phyloP scores from a whole-genome alignment of 352 stramenopile genomes.

The Phytophthora citrophthora region DNA sequence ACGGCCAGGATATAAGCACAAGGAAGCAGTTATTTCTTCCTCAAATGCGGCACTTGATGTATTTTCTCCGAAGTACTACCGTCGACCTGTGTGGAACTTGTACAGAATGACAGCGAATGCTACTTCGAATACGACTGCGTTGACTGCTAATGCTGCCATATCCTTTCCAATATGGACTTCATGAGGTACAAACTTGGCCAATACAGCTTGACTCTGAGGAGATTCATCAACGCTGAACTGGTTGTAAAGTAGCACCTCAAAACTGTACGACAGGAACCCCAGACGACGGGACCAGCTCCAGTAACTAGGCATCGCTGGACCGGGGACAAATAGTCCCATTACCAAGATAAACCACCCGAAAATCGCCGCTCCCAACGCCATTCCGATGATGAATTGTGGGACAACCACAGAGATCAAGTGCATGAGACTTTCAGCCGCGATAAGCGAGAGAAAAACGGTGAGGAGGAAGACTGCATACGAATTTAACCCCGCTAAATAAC shows the following conservation, averaged over 20 bases:
- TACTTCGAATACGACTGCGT: slow-evolving; percentile 40
- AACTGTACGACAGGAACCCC: slow-evolving; percentile 83
- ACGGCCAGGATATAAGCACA: too few species aligned
- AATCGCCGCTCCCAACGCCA: slow-evolving; percentile 69
- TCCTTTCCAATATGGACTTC: slow-evolving; percentile 44
- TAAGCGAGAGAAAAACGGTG: slow-evolving; percentile 70
- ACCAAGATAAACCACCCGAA: slow-evolving; percentile 88
- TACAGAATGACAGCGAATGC: slow-evolving; percentile 59
- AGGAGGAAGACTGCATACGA: slow-evolving; percentile 59
- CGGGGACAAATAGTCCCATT: slow-evolving; percentile 75
- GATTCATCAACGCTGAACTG: slow-evolving; percentile 48
- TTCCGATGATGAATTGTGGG: slow-evolving; percentile 83
- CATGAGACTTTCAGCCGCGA: slow-evolving; percentile 82
- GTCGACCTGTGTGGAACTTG: slow-evolving; percentile 66
- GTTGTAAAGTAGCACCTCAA: slow-evolving; percentile 75
- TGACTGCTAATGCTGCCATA: slow-evolving; percentile 46
- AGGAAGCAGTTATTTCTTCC: too few species aligned
- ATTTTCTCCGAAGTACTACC: slow-evolving; percentile 17
- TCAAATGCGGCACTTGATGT: too few species aligned
- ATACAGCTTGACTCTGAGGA: slow-evolving; percentile 17
- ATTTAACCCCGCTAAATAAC: slow-evolving; percentile 52
- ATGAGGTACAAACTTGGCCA: slow-evolving; percentile 44
- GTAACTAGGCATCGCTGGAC: slow-evolving; percentile 56
- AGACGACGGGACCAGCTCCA: slow-evolving; percentile 82
- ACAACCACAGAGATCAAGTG: slow-evolving; percentile 68